Conservation (phyloP, 78 protist genomes). For the Speleostelium caveatum region DNA sequence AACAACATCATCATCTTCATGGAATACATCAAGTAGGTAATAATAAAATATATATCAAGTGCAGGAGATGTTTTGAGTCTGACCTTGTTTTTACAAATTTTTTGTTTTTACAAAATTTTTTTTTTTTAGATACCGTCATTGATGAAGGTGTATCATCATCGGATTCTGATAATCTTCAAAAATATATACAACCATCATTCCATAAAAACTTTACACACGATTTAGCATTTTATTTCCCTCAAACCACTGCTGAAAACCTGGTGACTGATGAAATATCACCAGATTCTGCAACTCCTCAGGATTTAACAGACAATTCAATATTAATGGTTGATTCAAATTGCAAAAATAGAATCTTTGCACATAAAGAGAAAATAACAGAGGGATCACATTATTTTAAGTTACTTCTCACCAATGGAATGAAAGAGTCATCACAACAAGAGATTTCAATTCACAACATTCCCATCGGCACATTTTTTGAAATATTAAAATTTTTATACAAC, state of each 20-base stretch:
- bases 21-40: too few species aligned
- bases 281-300: background rate
- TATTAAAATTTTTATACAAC: conserved; percentile 47
- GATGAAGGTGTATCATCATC: background rate
- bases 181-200: conserved; percentile 68
- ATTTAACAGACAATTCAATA: background rate
- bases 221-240: conserved; percentile 52
- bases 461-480: conserved; percentile 44
- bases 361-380: conserved; percentile 12
- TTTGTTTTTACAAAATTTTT: too few species aligned
- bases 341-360: conserved; percentile 39
- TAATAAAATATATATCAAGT: too few species aligned
- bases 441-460: conserved; percentile 56
- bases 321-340: background rate
- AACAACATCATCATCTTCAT: too few species aligned
- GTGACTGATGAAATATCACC: background rate
- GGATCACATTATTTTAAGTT: conserved; percentile 51
- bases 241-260: background rate
- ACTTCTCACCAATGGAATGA: conserved; percentile 64
- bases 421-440: conserved; percentile 66
- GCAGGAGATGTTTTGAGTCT: too few species aligned
- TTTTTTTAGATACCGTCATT: too few species aligned
- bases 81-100: too few species aligned
- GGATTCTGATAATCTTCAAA: background rate
- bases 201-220: conserved; percentile 67